A percentile compares a stretch with the other conserved stretches of the same genome.
These are phyloP conservation scores for Suhomyces anneliseae DNA, from an alignment of 1,139 yeast genomes.

Conservation along the genomic window DNA sequence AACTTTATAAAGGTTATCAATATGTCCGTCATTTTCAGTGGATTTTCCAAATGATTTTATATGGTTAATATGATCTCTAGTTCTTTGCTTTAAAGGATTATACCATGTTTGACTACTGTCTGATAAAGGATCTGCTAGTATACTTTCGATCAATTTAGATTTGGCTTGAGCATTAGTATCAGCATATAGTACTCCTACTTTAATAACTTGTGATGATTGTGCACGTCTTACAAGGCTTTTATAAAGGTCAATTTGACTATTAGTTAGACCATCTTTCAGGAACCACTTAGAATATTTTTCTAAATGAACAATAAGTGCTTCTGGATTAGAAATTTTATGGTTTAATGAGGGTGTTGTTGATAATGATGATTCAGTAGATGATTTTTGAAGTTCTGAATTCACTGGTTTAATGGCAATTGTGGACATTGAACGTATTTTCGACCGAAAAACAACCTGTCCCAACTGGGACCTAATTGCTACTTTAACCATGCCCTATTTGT, in stretches of 20 bases:
- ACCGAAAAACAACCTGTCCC: background rate
- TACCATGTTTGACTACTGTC: constrained; percentile 35
- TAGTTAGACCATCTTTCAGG: constrained; percentile 27
- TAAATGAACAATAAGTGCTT: constrained; percentile 4
- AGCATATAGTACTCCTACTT: constrained; percentile 33
- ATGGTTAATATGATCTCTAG: constrained; percentile 18
- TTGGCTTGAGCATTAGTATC: constrained; percentile 18
- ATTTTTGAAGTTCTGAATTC: background rate
- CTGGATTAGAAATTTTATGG: constrained; percentile 2
- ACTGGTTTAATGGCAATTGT: constrained; percentile 1
- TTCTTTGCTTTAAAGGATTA: constrained; percentile 23
- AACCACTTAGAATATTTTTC: constrained; percentile 19
- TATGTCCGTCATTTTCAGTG: constrained; percentile 1
- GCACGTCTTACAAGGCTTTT: constrained; percentile 4
- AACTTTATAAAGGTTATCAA: constrained; percentile 12
- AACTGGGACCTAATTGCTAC: background rate
- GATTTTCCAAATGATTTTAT: constrained; percentile 19
- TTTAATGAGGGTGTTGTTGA: background rate
- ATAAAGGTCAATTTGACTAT: constrained; percentile 18
- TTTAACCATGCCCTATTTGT: background rate
- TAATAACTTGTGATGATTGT: constrained; percentile 13
- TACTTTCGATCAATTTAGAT: constrained; percentile 34
- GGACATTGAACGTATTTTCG: background rate
- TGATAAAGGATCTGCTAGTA: constrained; percentile 47
- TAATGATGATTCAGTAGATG: background rate